Evolutionary conservation across 2,329 filamentous ascomycete genomes (phyloP).

Genomic region (Fusarium haematococcum): DNA sequence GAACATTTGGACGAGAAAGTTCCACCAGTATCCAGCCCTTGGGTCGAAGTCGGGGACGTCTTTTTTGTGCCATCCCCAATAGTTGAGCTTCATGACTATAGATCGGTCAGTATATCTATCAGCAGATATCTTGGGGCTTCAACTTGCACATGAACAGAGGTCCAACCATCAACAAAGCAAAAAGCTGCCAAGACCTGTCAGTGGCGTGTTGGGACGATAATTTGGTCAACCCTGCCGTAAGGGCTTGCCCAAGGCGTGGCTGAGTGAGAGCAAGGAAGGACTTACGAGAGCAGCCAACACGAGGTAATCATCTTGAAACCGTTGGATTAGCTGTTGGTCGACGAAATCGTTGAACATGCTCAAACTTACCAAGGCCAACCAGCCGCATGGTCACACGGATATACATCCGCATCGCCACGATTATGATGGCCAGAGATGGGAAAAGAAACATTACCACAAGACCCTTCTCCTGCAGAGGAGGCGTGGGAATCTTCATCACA

Average conservation of each 20-base stretch:
- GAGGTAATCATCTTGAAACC: constrained; percentile 25
- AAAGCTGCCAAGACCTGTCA: constrained; percentile 16
- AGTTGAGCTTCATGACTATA: constrained; percentile 48
- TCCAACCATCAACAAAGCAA: constrained; percentile 31
- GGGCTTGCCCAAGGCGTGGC: not conserved
- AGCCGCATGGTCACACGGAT: constrained; percentile 44
- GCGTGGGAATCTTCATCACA: constrained; percentile 47
- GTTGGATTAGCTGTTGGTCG: not conserved
- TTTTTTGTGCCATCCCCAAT: constrained; percentile 45
- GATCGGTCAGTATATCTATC: not conserved
- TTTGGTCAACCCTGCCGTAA: not conserved
- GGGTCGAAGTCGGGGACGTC: constrained; percentile 38
- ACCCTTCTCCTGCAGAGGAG: constrained; percentile 46
- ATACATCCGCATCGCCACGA: constrained; percentile 43
- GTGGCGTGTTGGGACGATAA: not conserved
- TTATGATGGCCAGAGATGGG: constrained; percentile 44
- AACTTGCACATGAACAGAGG: constrained; percentile 34
- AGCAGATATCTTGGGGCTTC: rapidly evolving
- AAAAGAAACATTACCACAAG: constrained; percentile 50
- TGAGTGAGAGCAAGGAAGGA: rapidly evolving
- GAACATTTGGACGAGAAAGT: constrained; percentile 54
- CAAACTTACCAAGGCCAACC: constrained; percentile 39
- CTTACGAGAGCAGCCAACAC: constrained; percentile 26
- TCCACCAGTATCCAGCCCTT: constrained; percentile 46
- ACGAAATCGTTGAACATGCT: not conserved